Conservation (phyloP, 2,329 filamentous ascomycete species). For the Cercospora brassicicola region DNA sequence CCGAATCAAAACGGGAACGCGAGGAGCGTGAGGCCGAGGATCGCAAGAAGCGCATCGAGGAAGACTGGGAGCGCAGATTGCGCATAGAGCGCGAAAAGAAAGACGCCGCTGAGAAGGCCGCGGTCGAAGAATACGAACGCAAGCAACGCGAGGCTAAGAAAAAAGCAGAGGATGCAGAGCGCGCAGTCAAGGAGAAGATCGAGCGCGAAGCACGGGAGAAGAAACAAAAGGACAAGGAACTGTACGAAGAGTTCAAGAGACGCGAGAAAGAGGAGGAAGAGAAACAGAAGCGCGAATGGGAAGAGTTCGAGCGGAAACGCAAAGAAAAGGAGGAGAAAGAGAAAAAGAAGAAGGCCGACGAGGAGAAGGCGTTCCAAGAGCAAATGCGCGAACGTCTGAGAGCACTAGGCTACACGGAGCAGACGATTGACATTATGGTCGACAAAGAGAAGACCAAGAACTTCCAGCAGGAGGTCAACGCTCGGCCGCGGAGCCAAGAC, state of each 20-base stretch:
- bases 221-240: conserved; percentile 42
- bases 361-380: conserved; percentile 46
- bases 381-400: conserved; percentile 49
- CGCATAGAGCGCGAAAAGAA: conserved; percentile 41
- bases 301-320: conserved; percentile 63
- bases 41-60: conserved; percentile 40
- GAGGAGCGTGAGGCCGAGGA: conserved; percentile 41
- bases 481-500: conserved; percentile 15
- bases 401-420: conserved; percentile 49
- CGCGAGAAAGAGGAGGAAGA: conserved; percentile 37
- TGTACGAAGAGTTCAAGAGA: conserved; percentile 29
- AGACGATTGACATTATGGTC: conserved; percentile 51
- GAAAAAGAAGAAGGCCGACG: conserved; percentile 31
- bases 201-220: conserved; percentile 42
- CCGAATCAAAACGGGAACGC: conserved; percentile 40
- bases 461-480: conserved; percentile 30
- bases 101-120: conserved; percentile 36
- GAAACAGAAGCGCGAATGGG: conserved; percentile 47
- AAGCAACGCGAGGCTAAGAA: conserved; percentile 40
- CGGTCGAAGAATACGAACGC: conserved; percentile 42
- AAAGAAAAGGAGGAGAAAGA: conserved; percentile 59
- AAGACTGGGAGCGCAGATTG: conserved; percentile 45
- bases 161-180: conserved; percentile 44
- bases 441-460: conserved; percentile 49
- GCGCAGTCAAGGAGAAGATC: conserved; percentile 42